These are phyloP conservation scores for Melampsora americana DNA, from an alignment of 1,284 basidiomycete genomes.

Conservation along the genomic window DNA sequence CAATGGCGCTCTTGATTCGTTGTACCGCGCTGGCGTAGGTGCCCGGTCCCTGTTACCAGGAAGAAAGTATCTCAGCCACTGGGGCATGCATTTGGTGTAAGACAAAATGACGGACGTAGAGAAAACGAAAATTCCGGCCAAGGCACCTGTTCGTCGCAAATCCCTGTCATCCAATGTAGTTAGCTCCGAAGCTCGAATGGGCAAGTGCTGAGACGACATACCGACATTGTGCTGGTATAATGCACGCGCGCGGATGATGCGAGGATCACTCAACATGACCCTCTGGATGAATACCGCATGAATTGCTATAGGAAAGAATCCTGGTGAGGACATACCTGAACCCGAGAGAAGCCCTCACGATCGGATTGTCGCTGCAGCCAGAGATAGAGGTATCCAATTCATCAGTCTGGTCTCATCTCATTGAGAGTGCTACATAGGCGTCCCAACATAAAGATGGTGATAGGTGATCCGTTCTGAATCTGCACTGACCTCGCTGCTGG, in stretches of 20 bases:
- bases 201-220: conserved; percentile 28
- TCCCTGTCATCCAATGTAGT: conserved; percentile 36
- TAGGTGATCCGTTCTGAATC: not conserved
- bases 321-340: not conserved
- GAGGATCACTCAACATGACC: no score
- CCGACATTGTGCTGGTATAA: not conserved
- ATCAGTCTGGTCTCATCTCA: no score
- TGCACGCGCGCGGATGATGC: no score
- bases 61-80: not conserved
- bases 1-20: not conserved
- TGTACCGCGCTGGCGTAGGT: not conserved
- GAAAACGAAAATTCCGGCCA: conserved; percentile 49
- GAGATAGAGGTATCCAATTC: no score
- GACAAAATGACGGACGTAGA: not conserved
- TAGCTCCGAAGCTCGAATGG: not conserved
- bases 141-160: conserved; percentile 48
- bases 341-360: not conserved
- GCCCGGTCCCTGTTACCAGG: not conserved
- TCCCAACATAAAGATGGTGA: not conserved
- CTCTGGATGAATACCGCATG: not conserved
- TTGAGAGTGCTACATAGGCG: no score
- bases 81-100: not conserved
- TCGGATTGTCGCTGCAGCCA: conserved; percentile 1
- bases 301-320: not conserved
- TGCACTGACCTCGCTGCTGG: not conserved